Base-by-base conservation (phyloP, 2,329 filamentous ascomycete genomes). In the Coniella vitis region DNA sequence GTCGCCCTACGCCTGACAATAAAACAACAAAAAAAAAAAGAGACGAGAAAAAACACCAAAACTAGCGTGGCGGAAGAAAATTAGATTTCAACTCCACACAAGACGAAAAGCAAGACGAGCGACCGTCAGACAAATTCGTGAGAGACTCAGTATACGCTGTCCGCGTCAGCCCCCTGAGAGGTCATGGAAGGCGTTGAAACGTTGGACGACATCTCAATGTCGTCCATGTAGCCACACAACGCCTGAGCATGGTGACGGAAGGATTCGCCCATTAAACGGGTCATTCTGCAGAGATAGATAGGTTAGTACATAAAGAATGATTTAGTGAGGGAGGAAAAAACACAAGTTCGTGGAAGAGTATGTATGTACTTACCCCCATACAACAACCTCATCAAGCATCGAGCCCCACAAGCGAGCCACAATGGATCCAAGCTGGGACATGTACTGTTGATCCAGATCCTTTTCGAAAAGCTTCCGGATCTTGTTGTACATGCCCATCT, bases 361-460 rank as follows among this genome's bases (percentile, higher is more conserved):
- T 19, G 38, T 12, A 4, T 7, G 4, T 2, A 86, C 90, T 81
- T 84, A 95, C 90, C 93, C 93, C 93, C 93, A 97, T 53, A 98
- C 93, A 58, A 97, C 91, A 55, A 97, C 93, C 70, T 96, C 93
- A 64, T 97, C 93, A 56, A 97, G 83, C 86, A 97, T 96, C 56
- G 89, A 91, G 60, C 91, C 93, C 93, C 93, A 98, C 39, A 97
- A 81, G 60, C 88, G 83, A 55, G 91, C 90, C 38, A 98, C 91
- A 45, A 89, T 89, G n/a, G 90, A 93, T 73, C 91, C 96, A 58
- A 98, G 74, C 65, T 94, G 90, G 45, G 83, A 77, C 56, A 84
- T 85, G 65, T 88, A 88, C 20, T 82, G 76, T 61, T 94, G 87
- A 51, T 91, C 85, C 47, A 87, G 81, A 62, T 97, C 90, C 63